phyloP scores from a whole-genome alignment of 305 asterid species.

The Galium porrigens region DNA sequence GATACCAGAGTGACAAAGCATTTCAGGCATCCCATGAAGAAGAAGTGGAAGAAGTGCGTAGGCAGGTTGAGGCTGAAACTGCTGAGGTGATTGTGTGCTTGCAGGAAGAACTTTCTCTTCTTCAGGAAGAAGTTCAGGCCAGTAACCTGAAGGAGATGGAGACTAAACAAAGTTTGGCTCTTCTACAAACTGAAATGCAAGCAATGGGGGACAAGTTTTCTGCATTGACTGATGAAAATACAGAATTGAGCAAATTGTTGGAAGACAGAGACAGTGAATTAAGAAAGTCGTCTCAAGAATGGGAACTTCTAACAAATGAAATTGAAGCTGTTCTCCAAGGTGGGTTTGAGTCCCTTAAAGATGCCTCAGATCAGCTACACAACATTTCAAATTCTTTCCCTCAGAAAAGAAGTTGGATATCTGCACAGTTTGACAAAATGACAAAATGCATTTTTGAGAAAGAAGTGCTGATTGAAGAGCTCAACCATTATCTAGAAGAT shows the following conservation, averaged over 20 bases:
- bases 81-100: slow-evolving; percentile 92
- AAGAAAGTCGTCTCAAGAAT: slow-evolving; percentile 34
- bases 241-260: slow-evolving; percentile 32
- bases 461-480: slow-evolving; percentile 54
- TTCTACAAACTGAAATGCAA: slow-evolving; percentile 36
- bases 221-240: slow-evolving; percentile 37
- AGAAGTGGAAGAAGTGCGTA: slow-evolving; percentile 71
- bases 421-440: slow-evolving; percentile 55
- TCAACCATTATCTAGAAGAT: slow-evolving; percentile 54
- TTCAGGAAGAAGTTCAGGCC: slow-evolving; percentile 65
- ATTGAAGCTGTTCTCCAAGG: slow-evolving; percentile 54
- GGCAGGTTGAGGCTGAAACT: slow-evolving; percentile 94
- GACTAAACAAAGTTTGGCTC: slow-evolving; percentile 31
- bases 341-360: slow-evolving; percentile 59
- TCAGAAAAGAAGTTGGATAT: slow-evolving; percentile 38
- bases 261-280: slow-evolving; percentile 46
- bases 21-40: slow-evolving; percentile 49
- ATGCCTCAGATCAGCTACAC: slow-evolving; percentile 46
- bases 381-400: slow-evolving; percentile 40
- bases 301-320: slow-evolving; percentile 42
- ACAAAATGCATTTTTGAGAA: slow-evolving; percentile 46
- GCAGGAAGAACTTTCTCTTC: slow-evolving; percentile 77
- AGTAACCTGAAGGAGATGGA: slow-evolving; percentile 56
- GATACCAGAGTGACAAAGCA: slow-evolving; percentile 48
- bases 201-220: slow-evolving; percentile 33